Evolutionary conservation across 495 filamentous ascomycete species (phyloP), one percentile per base, ranked within the genome.

Genomic region (Aspergillus nidulans): DNA sequence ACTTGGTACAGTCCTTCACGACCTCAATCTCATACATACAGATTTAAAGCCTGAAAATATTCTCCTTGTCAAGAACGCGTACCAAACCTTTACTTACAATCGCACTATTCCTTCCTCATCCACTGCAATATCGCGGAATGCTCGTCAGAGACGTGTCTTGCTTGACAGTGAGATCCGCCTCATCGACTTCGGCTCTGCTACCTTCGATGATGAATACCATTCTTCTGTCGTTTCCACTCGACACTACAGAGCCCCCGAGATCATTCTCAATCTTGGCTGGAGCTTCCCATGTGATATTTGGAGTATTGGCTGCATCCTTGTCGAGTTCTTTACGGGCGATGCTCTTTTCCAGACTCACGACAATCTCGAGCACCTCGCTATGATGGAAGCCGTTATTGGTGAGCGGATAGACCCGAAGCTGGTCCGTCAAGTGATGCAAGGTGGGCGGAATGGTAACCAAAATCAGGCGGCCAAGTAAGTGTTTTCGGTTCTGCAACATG

Each of bases 31-130:
- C 56, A 97, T 98, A 53, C 94, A 98, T 63, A 98, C 94, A 36
- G 94, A 98, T 73, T 77, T 98, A 40, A 98, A 98, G 71, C 94
- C 94, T 8, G 94, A 98, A 72, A 98, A 98, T 67, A 97, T 98
- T 55, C 84, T 98, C 19, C 83, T 98, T 8, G 92, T 95, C 60
- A 86, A 88, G 67, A 92, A 85, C 65, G 75, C 78, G 13, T 97
- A 96, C 62, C 94, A 97, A 69, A 96, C 91, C 3, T 98, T 97
- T 63, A 96, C 90, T 9, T 98, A 98, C 69, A 96, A 94, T 66
- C 86, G 92, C 45, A 85, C 86, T 49, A 95, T 98, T 48, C 94
- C 94, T 3, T 96, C 92, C 1, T 95, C 92, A 12, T 94, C 91
- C 0, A 83, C 82, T 18, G 86, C 86, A 0, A 84, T 82, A 24